A percentile compares a stretch with the other conserved stretches of the same genome.
Evolutionary conservation across 2,329 filamentous ascomycete genomes (phyloP).

Genomic region (Phaeoacremonium minimum): DNA sequence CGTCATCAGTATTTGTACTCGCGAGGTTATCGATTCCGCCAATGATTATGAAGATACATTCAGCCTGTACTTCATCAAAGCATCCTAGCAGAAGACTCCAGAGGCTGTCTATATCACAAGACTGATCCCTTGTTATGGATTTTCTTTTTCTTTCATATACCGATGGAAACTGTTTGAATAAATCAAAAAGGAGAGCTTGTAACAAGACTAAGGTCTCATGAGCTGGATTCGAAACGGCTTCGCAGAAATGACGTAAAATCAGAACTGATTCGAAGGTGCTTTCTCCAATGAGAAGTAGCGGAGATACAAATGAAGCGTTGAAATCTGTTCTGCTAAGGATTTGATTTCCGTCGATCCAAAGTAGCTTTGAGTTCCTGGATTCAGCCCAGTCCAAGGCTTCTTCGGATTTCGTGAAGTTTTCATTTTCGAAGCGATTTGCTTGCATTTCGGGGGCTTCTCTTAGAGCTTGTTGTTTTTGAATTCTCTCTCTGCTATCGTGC

Average conservation of each 20-base stretch:
- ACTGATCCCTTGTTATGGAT: background rate
- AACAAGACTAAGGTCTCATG: conserved; percentile 1
- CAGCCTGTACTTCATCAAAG: background rate
- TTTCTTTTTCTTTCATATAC: background rate
- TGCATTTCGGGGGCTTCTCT: conserved; percentile 1
- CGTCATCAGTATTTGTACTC: too few species aligned
- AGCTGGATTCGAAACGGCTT: background rate
- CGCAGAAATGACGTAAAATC: conserved; percentile 1
- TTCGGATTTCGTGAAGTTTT: background rate
- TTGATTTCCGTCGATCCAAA: conserved; percentile 1
- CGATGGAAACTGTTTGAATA: background rate
- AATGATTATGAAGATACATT: background rate
- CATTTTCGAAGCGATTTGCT: background rate
- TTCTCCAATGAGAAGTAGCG: conserved; percentile 1
- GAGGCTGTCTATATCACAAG: background rate
- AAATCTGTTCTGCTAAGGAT: background rate
- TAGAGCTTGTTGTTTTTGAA: background rate
- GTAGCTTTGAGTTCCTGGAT: conserved; percentile 1
- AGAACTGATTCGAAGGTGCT: conserved; percentile 1
- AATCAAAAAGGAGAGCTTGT: background rate
- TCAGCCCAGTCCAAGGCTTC: conserved; percentile 1
- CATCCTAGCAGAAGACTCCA: background rate
- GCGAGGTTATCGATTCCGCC: conserved; percentile 1
- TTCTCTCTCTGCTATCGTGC: background rate
- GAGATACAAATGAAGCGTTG: conserved; percentile 1